These are phyloP conservation scores for Diversispora epigaea DNA, from an alignment of 192 early-diverging fungal genomes.

Conservation along the genomic window DNA sequence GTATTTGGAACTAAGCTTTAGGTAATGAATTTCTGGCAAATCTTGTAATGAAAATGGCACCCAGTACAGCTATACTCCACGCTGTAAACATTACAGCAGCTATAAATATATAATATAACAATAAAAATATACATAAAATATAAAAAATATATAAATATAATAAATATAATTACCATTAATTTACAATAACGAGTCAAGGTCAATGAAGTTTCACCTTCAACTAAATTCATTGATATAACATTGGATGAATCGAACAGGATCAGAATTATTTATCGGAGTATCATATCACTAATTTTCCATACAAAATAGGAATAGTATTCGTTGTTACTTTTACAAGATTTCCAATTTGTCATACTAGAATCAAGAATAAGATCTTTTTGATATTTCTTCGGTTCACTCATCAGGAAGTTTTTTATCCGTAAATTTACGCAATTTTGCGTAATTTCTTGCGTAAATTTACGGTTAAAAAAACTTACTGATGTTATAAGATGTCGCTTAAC, in stretches of 20 bases:
- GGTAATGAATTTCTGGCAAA: constrained; percentile 12
- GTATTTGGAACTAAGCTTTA: constrained; percentile 1
- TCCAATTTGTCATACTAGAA: neutral
- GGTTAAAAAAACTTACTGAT: no score
- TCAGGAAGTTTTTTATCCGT: no score
- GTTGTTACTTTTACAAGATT: neutral
- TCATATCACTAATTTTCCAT: neutral
- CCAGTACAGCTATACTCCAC: neutral
- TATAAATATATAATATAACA: neutral
- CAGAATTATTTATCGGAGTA: no score
- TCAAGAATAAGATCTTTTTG: constrained; percentile 12
- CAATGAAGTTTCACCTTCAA: no score
- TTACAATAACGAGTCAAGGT: neutral
- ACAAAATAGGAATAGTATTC: neutral
- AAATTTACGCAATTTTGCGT: no score
- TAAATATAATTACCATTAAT: neutral
- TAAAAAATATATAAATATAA: no score
- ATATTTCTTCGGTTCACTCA: neutral
- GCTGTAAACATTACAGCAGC: constrained; percentile 8
- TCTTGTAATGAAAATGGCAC: constrained; percentile 4
- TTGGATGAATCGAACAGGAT: neutral
- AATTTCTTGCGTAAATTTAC: no score
- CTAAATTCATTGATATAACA: neutral
- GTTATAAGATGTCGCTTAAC: neutral
- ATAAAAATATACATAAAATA: no score